Evolutionary conservation across 163 green algal species (phyloP).

Genomic region (Prototheca wickerhamii): DNA sequence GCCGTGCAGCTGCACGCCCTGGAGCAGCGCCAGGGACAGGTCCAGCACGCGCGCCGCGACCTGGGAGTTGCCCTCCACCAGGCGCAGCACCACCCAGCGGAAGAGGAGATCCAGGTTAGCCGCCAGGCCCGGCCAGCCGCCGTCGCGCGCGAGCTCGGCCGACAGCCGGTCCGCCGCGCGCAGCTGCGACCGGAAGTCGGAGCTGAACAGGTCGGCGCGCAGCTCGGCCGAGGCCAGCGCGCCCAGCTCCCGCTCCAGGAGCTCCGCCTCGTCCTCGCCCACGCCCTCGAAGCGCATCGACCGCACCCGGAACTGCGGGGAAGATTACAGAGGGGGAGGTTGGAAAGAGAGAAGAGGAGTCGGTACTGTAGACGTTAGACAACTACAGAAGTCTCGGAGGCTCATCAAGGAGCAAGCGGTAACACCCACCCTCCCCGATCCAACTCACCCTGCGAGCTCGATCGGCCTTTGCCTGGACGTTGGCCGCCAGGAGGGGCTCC

Average conservation of each 20-base stretch:
- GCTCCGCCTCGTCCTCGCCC: conserved; percentile 53
- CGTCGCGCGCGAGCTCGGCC: no score
- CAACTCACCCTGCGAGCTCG: conserved; percentile 45
- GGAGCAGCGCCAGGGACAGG: conserved; percentile 51
- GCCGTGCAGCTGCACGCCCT: conserved; percentile 37
- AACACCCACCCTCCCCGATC: not conserved
- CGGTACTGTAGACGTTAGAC: not conserved
- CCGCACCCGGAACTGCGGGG: conserved; percentile 12
- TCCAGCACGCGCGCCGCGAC: conserved; percentile 60
- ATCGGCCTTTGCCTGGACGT: conserved; percentile 57
- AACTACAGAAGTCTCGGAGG: not conserved
- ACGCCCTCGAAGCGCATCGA: conserved; percentile 28
- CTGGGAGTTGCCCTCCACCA: conserved; percentile 75
- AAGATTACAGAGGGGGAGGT: not conserved
- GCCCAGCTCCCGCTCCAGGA: conserved; percentile 55
- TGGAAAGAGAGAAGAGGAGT: not conserved
- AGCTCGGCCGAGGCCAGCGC: conserved; percentile 39
- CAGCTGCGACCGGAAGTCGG: no score
- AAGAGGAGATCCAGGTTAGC: conserved; percentile 68
- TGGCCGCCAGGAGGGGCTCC: conserved; percentile 40
- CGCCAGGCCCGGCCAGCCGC: conserved; percentile 18
- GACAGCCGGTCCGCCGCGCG: no score
- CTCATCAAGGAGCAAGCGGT: not conserved
- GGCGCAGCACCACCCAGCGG: conserved; percentile 58
- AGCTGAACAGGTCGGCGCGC: no score